These are phyloP conservation scores for Lichtheimia ornata DNA, from an alignment of 371 early-diverging fungal genomes.

Conservation along the genomic window DNA sequence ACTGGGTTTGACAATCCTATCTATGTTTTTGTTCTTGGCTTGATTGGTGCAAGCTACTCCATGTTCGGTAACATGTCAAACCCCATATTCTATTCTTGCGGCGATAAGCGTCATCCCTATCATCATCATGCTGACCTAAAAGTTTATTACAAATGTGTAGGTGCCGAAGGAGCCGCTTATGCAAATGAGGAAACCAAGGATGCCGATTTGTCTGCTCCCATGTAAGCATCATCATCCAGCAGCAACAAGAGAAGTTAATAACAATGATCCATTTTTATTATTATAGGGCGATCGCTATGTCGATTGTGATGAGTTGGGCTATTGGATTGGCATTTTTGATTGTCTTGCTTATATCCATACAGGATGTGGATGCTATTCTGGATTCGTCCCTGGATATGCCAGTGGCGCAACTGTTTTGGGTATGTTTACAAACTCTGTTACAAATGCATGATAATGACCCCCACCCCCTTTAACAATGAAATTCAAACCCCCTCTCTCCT, in stretches of 20 bases:
- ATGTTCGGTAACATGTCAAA: conserved; percentile 34
- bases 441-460: background rate
- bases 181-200: conserved; percentile 49
- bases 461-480: background rate
- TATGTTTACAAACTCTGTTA: conserved; percentile 8
- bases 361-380: conserved; percentile 38
- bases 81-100: background rate
- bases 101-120: background rate
- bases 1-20: conserved; percentile 40
- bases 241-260: too few species aligned
- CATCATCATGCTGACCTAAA: background rate
- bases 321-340: conserved; percentile 38
- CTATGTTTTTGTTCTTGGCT: conserved; percentile 43
- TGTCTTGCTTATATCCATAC: conserved; percentile 40
- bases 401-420: conserved; percentile 43
- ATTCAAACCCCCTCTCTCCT: too few species aligned
- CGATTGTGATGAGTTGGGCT: conserved; percentile 40
- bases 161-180: conserved; percentile 44
- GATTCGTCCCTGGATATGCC: conserved; percentile 36
- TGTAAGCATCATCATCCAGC: conserved; percentile 18
- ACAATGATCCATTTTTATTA: too few species aligned
- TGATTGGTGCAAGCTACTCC: conserved; percentile 48
- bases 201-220: conserved; percentile 41
- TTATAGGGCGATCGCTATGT: conserved; percentile 39
- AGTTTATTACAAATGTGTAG: conserved; percentile 14